Evolutionary conservation across 2,329 filamentous ascomycete genomes (phyloP), one percentile per base, ranked within the genome.

Genomic region (Zymoseptoria pseudotritici): DNA sequence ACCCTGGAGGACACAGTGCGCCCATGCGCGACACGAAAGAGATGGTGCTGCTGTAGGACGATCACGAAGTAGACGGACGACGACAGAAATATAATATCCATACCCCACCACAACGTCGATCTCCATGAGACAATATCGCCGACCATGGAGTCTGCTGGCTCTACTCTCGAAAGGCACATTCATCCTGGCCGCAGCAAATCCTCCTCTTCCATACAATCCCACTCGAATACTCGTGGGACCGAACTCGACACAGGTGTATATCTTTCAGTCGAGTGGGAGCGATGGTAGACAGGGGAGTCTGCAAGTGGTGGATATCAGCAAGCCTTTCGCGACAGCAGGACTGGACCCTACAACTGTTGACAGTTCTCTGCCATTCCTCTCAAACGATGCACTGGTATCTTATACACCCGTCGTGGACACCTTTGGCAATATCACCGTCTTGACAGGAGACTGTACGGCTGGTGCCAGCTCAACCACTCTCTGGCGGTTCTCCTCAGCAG

Each of bases 401-500:
- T 94, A 91, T 68, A 80, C 86, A 6, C 85, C 91, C 0, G 79
- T 86, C 0, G 79, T 91, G 31, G 84, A 88, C 51, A 53, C 54
- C 1, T 80, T 84, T 68, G 90, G 90, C 17, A 83, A 86, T 10
- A 81, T 97, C 26, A 82, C 85, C 2, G 85, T 94, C 1, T 88
- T 91, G 58, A 80, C 86, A 0, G 92, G 93, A 2, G 80, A 87
- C 64, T 97, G 93, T 70, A 76, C 82, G 0, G 75, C 77, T 29
- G 76, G 80, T 2, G 77, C 76, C 3, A 75, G 74, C 46, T 80
- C 75, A 50, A 74, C 83, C 11, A 74, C 81, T 36, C 70, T 95
- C 58, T 96, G 90, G 90, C 83, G 78, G 21, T 92, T 87, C 66
- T 78, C 77, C 8, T 78, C 82, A 2, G 74, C 66, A 31, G 81